A percentile compares a stretch with the other conserved stretches of the same genome.
Conservation (phyloP, 257 asterid species). For the Solanum raphanifolium region DNA sequence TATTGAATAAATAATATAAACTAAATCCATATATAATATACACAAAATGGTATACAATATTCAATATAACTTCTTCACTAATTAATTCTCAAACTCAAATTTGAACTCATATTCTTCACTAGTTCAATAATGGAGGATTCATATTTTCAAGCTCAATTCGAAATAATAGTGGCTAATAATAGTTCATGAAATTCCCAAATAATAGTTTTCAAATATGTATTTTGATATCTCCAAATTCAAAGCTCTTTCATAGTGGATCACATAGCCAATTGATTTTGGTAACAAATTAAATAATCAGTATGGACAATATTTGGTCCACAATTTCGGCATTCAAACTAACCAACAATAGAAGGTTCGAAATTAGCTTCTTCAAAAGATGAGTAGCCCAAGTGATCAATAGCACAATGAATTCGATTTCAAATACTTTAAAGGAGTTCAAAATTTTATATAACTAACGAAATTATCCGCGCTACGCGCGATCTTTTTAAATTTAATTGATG, state of each 20-base stretch:
- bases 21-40: background rate
- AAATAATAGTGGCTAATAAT: background rate
- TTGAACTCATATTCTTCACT: background rate
- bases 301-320: no score
- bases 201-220: background rate
- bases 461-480: no score
- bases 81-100: background rate
- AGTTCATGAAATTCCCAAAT: background rate
- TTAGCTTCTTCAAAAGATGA: no score
- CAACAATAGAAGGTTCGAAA: no score
- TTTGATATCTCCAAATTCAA: background rate
- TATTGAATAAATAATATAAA: background rate
- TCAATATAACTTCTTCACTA: background rate
- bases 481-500: no score
- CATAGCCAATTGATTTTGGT: background rate
- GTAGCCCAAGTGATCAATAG: no score
- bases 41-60: background rate
- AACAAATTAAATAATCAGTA: no score
- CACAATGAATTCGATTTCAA: no score
- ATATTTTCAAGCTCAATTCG: background rate
- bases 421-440: no score
- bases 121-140: background rate
- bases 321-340: no score
- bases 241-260: background rate
- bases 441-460: no score